Percentiles rank a stretch among this genome's conserved stretches.
Evolutionary conservation across 345 rosid species (phyloP).

Genomic region (Citrus unshiu): DNA sequence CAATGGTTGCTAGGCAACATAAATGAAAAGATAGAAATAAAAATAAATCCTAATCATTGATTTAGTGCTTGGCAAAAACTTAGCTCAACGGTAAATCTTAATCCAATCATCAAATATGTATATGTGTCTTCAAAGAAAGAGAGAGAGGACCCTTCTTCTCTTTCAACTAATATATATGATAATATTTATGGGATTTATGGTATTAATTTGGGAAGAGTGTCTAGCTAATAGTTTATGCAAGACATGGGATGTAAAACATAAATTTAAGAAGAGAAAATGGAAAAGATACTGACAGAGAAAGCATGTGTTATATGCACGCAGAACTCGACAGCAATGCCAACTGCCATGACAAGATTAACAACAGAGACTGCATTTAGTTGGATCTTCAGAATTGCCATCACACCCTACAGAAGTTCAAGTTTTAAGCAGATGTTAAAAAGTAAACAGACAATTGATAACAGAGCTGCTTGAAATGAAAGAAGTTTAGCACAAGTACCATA

Average conservation of each 20-base stretch:
- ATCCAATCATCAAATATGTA: neutral
- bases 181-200: no score
- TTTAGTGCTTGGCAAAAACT: no score
- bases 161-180: neutral
- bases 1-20: no score
- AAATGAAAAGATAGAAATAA: no score
- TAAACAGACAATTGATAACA: neutral
- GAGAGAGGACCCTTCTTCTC: neutral
- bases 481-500: constrained; percentile 44
- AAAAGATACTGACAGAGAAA: constrained; percentile 64
- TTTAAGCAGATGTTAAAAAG: constrained; percentile 8
- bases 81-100: no score
- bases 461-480: neutral
- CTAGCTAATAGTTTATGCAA: neutral
- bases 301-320: constrained; percentile 94
- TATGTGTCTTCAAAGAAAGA: neutral
- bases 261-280: neutral
- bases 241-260: neutral
- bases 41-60: no score
- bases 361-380: constrained; percentile 96
- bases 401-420: constrained; percentile 65
- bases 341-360: constrained; percentile 94
- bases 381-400: constrained; percentile 82
- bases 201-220: neutral
- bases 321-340: constrained; percentile 94